Evolutionary conservation across 176 grass and related monocot species (phyloP).

Genomic region (Canna indica): DNA sequence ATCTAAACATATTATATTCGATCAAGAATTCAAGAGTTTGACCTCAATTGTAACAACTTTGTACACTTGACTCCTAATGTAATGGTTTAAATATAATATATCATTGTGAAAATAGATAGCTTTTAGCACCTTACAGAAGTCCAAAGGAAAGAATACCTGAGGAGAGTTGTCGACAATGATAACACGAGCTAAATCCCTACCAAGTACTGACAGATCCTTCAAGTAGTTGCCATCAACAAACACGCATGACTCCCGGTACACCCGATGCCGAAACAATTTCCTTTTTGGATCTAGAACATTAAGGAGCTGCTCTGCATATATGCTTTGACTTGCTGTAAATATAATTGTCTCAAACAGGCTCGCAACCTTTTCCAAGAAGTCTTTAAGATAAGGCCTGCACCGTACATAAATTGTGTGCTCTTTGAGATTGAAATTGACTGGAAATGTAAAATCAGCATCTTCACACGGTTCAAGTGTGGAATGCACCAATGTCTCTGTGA

Average conservation of each 20-base stretch:
- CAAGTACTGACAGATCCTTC: conserved; percentile 86
- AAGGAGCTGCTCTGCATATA: conserved; percentile 90
- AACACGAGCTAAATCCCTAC: conserved; percentile 70
- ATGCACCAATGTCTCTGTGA: conserved; percentile 93
- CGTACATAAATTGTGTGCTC: conserved; percentile 85
- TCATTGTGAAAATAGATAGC: no score
- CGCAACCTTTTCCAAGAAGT: conserved; percentile 71
- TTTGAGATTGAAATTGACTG: conserved; percentile 82
- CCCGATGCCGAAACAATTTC: conserved; percentile 79
- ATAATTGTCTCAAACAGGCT: conserved; percentile 88
- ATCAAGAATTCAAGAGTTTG: no score
- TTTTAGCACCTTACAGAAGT: not conserved
- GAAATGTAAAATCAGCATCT: conserved; percentile 85
- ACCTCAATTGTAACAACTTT: no score
- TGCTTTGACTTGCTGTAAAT: conserved; percentile 92
- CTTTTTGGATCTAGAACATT: conserved; percentile 97
- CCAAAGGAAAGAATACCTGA: conserved; percentile 36
- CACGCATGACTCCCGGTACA: conserved; percentile 85
- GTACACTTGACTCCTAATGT: no score
- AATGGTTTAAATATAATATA: no score
- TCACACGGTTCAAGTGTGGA: conserved; percentile 73
- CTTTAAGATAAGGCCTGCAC: conserved; percentile 76
- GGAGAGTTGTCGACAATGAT: conserved; percentile 98
- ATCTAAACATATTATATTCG: no score
- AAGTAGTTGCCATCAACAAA: conserved; percentile 98